Base-by-base conservation (phyloP, 345 rosid species). In the Bretschneidera sinensis region DNA sequence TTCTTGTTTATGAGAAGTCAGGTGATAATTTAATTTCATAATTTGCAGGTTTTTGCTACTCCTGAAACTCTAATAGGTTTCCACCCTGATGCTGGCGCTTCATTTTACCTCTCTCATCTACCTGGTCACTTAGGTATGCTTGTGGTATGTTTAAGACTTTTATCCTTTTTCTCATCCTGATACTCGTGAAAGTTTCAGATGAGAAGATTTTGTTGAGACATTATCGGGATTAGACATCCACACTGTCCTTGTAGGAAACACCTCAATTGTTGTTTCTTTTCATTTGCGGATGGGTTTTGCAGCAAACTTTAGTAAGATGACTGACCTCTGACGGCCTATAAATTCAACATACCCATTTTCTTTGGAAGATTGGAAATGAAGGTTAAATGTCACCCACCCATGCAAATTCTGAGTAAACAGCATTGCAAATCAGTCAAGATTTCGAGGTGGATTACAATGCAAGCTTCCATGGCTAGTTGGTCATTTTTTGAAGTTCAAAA, bases 71-170 rank as follows among this genome's bases (percentile, higher is more conserved):
- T 79, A 25, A 94, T 94, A 60, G 97, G 96, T 43, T 88, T 90
- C 73, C 96, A 90, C 74, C 99, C 99, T 54, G 97, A 94, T 78
- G 99, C 99, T 53, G 97, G 89, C 13, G 97, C 97, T 59, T 94
- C 97, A 48, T 90, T 84, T 83, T 67, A 85, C 75, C 95, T 94
- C 31, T 79, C 99, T 23, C 96, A 63, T 66, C 79, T 94, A 62
- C 95, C 92, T 50, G 96, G 95, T 69, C 81, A 80, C 76, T 74
- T 94, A 69, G 99, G 96, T 94, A 81, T 63, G 57, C 34, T 55
- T 66, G 55, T 60, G 55, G 39, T 59, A 24, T 16, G 45, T 50
- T 56, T 65, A 48, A 25, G 56, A 55, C 31, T 51, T 54, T 51
- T 24, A 39, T 39, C 45, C 10, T 5, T 39, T 39, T 2, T 39